Evolutionary conservation across 176 grass and related monocot species (phyloP).

Genomic region (Avena insularis): DNA sequence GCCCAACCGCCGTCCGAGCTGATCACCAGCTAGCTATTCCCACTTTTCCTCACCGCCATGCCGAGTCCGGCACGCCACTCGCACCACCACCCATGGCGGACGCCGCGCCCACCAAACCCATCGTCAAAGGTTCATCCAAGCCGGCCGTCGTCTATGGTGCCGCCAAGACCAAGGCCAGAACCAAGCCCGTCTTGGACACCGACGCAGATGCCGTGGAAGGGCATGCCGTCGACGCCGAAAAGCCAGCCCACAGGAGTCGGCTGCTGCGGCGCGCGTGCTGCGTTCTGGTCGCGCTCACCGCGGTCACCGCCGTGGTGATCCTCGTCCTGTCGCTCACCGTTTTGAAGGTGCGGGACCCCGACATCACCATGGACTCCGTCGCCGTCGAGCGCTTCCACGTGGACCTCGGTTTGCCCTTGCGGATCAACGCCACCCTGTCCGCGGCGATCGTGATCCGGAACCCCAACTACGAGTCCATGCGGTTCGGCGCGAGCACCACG

Average conservation of each 20-base stretch:
- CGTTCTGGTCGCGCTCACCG: slow-evolving; percentile 14
- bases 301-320: slow-evolving; percentile 40
- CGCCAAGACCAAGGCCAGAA: slow-evolving; percentile 3
- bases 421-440: slow-evolving; percentile 56
- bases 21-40: background rate
- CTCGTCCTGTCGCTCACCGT: slow-evolving; percentile 61
- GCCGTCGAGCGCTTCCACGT: slow-evolving; percentile 19
- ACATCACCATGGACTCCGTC: slow-evolving; percentile 59
- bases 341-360: slow-evolving; percentile 57
- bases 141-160: background rate
- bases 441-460: slow-evolving; percentile 56
- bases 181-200: background rate
- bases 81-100: slow-evolving; percentile 31
- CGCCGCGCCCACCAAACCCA: slow-evolving; percentile 19
- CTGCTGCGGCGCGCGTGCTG: slow-evolving; percentile 44
- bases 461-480: slow-evolving; percentile 62
- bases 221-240: background rate
- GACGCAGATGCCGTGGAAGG: background rate
- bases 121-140: background rate
- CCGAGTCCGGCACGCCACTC: slow-evolving; percentile 18
- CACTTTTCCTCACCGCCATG: background rate
- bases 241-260: background rate
- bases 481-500: slow-evolving; percentile 55
- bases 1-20: background rate
- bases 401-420: slow-evolving; percentile 8